Evolutionary conservation across 1,284 basidiomycete genomes (phyloP), one percentile per base, ranked within the genome.

Genomic region (Xerocomus nothofagi): DNA sequence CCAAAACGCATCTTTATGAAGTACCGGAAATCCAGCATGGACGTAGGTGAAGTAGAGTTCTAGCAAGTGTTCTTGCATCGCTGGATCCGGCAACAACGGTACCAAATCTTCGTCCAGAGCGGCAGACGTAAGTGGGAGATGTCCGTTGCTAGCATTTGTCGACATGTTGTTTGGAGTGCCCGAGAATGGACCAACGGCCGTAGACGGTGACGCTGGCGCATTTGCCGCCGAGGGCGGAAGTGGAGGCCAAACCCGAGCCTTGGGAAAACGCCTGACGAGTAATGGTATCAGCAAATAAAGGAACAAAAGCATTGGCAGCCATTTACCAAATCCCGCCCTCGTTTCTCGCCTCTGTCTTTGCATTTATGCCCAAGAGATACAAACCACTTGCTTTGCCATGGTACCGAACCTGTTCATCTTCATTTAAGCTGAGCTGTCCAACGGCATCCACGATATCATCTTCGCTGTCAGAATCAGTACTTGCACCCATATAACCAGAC

Each of bases 391-490:
- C 85, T 64, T 89, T 88, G 30, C 87, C 86, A 59, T 91, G 87
- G 65, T 84, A 90, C 23, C 88, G 73, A 15, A 93, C 82, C 64
- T 93, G 84, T 55, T 77, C 77, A 49, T 93, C 86, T 71, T 93
- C 91, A 60, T 93, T 91, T 58, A 93, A 63, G 54, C 86, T 90
- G 51, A 93, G 72, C 67, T 93, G 90, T 4, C 91, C 91, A 6
- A 92, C 77, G 30, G 88, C 88, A 56, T 85, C 80, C 17, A 79
- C 76, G 12, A 93, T 77, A 20, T 78, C 77, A 27, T 79, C 78
- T 44, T 73, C 77, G 36, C 58, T 57, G 10, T 71, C 74, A 18
- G 73, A 71, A 49, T 69, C 71, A 0, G 65, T 62, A 34, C 58
- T 67, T 21, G 58, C 45, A 14, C 53, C 62, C 58, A 62, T 63